Evolutionary conservation across 768 basidiomycete genomes (phyloP), one percentile per base, ranked within the genome.

Genomic region (Serpula lacrymans): DNA sequence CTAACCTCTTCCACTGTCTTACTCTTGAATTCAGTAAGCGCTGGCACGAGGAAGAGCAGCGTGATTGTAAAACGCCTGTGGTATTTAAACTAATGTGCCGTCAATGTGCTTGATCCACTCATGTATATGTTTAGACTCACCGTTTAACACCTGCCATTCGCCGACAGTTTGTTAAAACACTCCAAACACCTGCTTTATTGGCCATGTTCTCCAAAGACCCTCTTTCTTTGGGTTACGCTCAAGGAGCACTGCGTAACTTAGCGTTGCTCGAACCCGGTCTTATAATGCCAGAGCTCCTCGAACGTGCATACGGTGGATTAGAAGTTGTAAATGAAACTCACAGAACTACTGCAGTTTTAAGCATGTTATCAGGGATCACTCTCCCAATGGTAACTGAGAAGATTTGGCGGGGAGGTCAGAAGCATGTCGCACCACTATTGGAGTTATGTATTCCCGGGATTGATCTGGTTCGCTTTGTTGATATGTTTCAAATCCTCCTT

Each of bases 321-420:
- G 92, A 96, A 57, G 82, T 84, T 9, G 77, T 97, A 13, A 93
- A 94, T 48, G 94, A 97, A 71, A 98, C 95, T 1, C 91, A 96
- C 58, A 71, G 94, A 28, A 96, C 94, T 4, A 92, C 91, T 2
- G 88, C 94, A 1, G 89, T 91, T 8, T 71, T 97, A 32, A 88
- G 84, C 37, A 86, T 88, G 59, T 74, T 97, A 21, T 77, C 86
- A 14, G 82, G 80, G 2, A 78, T 93, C 20, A 70, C 88, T 13
- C 72, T 83, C 4, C 83, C 90, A 8, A 62, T 97, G 13, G 77
- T 88, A 3, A 81, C 80, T 3, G 87, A 93, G 54, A 77, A 68
- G 18, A 55, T 86, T 21, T 96, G 90, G 84, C 69, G 87, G 4
- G 80, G 82, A 6, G 94, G 95, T 0, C 91, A 91, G 59, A 89